A percentile compares a stretch with the other conserved stretches of the same genome.
These are phyloP conservation scores for Kodamaea restingae DNA, from an alignment of 805 yeast genomes.

Conservation along the genomic window DNA sequence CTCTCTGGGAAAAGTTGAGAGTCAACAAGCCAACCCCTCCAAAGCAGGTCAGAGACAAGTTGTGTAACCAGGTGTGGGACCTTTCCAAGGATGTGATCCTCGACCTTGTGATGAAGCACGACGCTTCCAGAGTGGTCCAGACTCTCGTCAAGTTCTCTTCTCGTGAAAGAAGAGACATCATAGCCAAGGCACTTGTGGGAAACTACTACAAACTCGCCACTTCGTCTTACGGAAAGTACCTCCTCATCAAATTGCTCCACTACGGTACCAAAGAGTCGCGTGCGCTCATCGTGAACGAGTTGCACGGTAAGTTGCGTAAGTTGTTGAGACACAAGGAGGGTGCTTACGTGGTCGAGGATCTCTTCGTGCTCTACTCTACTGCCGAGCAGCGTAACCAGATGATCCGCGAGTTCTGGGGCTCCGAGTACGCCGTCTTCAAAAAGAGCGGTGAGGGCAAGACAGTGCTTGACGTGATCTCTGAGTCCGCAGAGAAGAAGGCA, in stretches of 20 bases:
- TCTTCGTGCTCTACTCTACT: slow-evolving; percentile 78
- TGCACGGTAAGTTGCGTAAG: slow-evolving; percentile 87
- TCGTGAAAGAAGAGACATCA: slow-evolving; percentile 69
- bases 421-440: slow-evolving; percentile 87
- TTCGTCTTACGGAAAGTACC: slow-evolving; percentile 89
- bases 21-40: slow-evolving; percentile 80
- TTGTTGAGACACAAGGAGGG: slow-evolving; percentile 97
- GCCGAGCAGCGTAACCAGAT: slow-evolving; percentile 83
- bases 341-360: slow-evolving; percentile 94
- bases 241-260: slow-evolving; percentile 82
- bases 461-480: slow-evolving; percentile 62
- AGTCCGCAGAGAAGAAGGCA: slow-evolving; percentile 72
- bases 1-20: slow-evolving; percentile 87
- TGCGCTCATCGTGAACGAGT: slow-evolving; percentile 69
- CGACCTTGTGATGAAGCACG: slow-evolving; percentile 91
- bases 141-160: slow-evolving; percentile 83
- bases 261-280: slow-evolving; percentile 86
- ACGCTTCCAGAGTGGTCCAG: slow-evolving; percentile 94
- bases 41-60: slow-evolving; percentile 67
- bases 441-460: slow-evolving; percentile 63
- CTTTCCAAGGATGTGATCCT: slow-evolving; percentile 70
- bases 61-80: slow-evolving; percentile 82
- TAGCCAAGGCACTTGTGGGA: slow-evolving; percentile 68
- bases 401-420: slow-evolving; percentile 95
- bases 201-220: slow-evolving; percentile 79